These are phyloP conservation scores for Dacryopinax spathularia DNA, from an alignment of 768 basidiomycete genomes.

Conservation along the genomic window DNA sequence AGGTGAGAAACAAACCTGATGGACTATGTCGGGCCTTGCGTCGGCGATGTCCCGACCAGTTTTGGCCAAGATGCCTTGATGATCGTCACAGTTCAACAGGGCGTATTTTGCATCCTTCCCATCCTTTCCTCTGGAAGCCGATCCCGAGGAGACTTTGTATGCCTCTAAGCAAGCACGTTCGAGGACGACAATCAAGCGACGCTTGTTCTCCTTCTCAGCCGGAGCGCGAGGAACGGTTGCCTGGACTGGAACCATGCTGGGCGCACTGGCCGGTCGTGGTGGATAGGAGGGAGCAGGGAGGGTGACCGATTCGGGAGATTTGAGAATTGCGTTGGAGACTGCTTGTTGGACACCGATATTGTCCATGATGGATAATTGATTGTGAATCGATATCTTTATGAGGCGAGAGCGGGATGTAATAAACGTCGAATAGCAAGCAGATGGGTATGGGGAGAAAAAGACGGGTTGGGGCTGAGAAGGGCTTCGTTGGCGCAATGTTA, in stretches of 20 bases:
- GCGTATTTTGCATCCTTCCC: conserved; percentile 80
- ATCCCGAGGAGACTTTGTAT: conserved; percentile 63
- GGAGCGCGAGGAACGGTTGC: conserved; percentile 45
- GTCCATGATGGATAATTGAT: neutral
- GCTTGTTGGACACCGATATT: neutral
- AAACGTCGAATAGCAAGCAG: no score
- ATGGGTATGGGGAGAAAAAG: no score
- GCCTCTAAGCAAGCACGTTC: conserved; percentile 94
- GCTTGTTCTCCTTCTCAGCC: conserved; percentile 29
- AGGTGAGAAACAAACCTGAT: conserved; percentile 64
- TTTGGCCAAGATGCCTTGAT: conserved; percentile 95
- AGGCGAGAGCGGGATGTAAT: no score
- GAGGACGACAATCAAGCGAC: conserved; percentile 76
- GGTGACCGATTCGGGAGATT: neutral
- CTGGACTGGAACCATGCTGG: conserved; percentile 68
- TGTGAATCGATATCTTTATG: no score
- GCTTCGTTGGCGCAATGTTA: no score
- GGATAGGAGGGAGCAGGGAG: neutral
- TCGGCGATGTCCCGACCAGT: conserved; percentile 96
- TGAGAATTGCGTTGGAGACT: neutral
- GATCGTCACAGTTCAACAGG: conserved; percentile 93
- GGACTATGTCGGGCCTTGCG: conserved; percentile 97
- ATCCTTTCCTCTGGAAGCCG: conserved; percentile 22
- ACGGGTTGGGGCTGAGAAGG: no score
- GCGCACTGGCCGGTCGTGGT: conserved; percentile 18